Evolutionary conservation across 176 grass and related monocot species (phyloP).

Genomic region (Eragrostis curvula): DNA sequence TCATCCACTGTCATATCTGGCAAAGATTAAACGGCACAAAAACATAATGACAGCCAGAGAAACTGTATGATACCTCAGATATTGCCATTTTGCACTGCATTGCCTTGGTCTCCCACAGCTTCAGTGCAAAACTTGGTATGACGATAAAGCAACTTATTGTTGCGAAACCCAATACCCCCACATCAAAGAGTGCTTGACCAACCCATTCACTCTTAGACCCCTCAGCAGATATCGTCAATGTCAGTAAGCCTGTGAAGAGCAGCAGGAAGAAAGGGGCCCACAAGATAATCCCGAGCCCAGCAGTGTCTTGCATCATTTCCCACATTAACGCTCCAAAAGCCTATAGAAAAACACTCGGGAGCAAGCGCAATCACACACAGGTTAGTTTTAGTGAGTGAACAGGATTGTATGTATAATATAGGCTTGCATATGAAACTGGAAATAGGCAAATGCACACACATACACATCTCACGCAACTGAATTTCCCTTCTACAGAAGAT

Average conservation of each 20-base stretch:
- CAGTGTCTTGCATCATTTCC: neutral
- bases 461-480: neutral
- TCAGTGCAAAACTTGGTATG: neutral
- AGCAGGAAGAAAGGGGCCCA: neutral
- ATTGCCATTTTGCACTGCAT: neutral
- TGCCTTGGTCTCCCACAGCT: neutral
- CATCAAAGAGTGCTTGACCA: neutral
- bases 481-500: neutral
- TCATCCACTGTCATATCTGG: too few species aligned
- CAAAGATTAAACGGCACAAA: too few species aligned
- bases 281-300: neutral
- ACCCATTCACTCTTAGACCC: neutral
- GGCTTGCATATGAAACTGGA: neutral
- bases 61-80: neutral
- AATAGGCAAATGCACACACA: neutral
- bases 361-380: neutral
- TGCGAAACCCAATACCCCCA: neutral
- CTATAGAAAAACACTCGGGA: neutral
- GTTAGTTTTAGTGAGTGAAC: too few species aligned
- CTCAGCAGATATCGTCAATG: neutral
- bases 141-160: constrained; percentile 12
- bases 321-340: too few species aligned
- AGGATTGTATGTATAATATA: too few species aligned
- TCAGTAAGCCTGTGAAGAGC: neutral
- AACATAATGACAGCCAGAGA: neutral